phyloP scores from a whole-genome alignment of 2,329 filamentous ascomycete species.

The Hypocreales sp. region DNA sequence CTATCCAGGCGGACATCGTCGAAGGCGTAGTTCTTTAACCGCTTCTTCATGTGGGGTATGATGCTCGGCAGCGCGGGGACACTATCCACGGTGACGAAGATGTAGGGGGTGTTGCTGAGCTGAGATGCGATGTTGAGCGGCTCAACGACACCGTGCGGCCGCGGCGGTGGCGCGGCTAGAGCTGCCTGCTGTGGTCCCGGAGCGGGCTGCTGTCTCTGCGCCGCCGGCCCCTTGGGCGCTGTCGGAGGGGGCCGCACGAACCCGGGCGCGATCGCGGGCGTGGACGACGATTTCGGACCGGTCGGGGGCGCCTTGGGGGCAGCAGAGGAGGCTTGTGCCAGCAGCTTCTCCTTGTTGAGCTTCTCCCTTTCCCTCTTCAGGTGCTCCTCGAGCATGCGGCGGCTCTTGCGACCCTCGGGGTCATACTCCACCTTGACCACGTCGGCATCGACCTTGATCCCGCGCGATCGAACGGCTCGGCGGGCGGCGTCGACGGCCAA shows the following conservation, averaged over 20 bases:
- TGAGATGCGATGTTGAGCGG: constrained; percentile 49
- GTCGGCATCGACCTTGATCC: constrained; percentile 63
- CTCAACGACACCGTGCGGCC: constrained; percentile 39
- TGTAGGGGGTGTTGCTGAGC: constrained; percentile 68
- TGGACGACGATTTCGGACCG: constrained; percentile 17
- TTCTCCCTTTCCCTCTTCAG: constrained; percentile 55
- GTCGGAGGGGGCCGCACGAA: constrained; percentile 51
- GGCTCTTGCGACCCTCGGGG: constrained; percentile 71
- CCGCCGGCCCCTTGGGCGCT: constrained; percentile 74
- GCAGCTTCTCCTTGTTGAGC: constrained; percentile 23
- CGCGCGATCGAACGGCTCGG: constrained; percentile 60
- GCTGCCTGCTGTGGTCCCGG: constrained; percentile 14
- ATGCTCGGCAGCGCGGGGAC: constrained; percentile 80
- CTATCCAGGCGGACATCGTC: constrained; percentile 71
- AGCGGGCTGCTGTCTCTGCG: constrained; percentile 17
- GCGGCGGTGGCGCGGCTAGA: constrained; percentile 7
- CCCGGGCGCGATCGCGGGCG: constrained; percentile 7
- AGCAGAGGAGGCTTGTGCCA: constrained; percentile 12
- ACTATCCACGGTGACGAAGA: constrained; percentile 75
- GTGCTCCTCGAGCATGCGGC: constrained; percentile 59
- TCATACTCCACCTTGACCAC: constrained; percentile 76
- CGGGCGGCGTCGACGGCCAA: constrained; percentile 70
- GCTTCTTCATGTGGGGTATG: constrained; percentile 77
- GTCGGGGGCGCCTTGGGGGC: constrained; percentile 18
- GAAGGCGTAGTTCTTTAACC: constrained; percentile 69